A percentile compares a stretch with the other conserved stretches of the same genome.
phyloP scores from a whole-genome alignment of 2,329 filamentous ascomycete genomes.

The Sporothrix schenckii region DNA sequence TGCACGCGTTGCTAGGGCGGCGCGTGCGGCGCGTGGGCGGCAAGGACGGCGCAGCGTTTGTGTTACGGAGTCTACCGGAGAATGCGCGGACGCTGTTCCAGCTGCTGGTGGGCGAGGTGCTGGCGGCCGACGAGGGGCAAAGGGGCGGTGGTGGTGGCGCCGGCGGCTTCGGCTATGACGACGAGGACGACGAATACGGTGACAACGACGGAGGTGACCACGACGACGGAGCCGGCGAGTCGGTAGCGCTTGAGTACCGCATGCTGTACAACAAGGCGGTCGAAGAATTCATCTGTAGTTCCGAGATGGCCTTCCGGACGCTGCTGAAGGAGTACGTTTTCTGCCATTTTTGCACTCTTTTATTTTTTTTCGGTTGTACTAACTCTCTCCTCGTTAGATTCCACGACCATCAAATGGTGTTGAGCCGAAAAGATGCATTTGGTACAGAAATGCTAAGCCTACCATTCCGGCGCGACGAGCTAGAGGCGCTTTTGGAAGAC shows the following conservation, averaged over 20 bases:
- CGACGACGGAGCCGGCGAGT: constrained; percentile 53
- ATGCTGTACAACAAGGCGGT: constrained; percentile 93
- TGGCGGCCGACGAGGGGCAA: constrained; percentile 68
- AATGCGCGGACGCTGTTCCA: constrained; percentile 88
- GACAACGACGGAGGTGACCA: constrained; percentile 54
- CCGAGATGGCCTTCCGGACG: constrained; percentile 92
- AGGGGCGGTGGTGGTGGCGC: constrained; percentile 50
- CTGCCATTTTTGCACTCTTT: constrained; percentile 33
- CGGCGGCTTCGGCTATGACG: constrained; percentile 71
- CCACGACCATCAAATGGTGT: constrained; percentile 97
- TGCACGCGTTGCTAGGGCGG: constrained; percentile 82
- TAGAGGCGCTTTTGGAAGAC: constrained; percentile 87
- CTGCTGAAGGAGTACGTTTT: constrained; percentile 76
- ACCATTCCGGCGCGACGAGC: constrained; percentile 83
- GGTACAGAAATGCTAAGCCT: constrained; percentile 85
- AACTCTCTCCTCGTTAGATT: constrained; percentile 57
- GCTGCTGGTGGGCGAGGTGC: constrained; percentile 80
- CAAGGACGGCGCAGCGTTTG: constrained; percentile 88
- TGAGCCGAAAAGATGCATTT: constrained; percentile 79
- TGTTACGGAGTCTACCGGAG: constrained; percentile 85
- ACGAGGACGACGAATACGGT: constrained; percentile 84
- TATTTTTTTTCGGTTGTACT: not conserved
- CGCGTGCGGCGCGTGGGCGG: constrained; percentile 80
- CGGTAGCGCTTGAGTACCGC: constrained; percentile 81
- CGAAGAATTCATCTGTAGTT: constrained; percentile 95